These are phyloP conservation scores for Nitzschia inconspicua DNA, from an alignment of 108 stramenopile species.

Conservation along the genomic window DNA sequence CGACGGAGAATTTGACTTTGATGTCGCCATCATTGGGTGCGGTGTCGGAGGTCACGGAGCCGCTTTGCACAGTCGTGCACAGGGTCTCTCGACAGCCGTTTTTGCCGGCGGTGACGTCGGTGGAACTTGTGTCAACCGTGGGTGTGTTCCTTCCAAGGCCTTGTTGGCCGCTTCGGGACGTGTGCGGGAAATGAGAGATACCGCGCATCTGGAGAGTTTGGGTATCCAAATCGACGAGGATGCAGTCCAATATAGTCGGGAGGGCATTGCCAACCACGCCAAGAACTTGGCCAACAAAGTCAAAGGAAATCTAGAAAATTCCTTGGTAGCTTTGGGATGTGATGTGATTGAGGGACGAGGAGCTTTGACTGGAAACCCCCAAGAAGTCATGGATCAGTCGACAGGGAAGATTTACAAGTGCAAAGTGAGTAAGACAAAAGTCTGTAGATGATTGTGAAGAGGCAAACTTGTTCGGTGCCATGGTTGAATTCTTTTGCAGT, in stretches of 20 bases:
- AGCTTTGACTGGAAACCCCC: conserved; percentile 71
- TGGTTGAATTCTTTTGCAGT: not conserved
- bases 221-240: conserved; percentile 67
- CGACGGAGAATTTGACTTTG: conserved; percentile 63
- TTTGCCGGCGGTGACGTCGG: conserved; percentile 94
- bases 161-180: conserved; percentile 94
- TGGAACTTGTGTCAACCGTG: conserved; percentile 97
- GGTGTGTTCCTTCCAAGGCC: conserved; percentile 99
- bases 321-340: conserved; percentile 81
- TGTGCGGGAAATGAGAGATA: conserved; percentile 91
- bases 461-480: not conserved
- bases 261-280: conserved; percentile 93
- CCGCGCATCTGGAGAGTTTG: conserved; percentile 64
- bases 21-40: conserved; percentile 93
- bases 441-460: not conserved
- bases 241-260: conserved; percentile 82
- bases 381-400: conserved; percentile 82
- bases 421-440: conserved; percentile 53
- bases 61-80: conserved; percentile 92
- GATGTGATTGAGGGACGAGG: conserved; percentile 88
- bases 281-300: conserved; percentile 91
- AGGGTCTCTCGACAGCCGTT: conserved; percentile 90
- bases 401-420: conserved; percentile 87
- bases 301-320: conserved; percentile 91
- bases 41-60: conserved; percentile 99